Evolutionary conservation across 495 filamentous ascomycete species (phyloP), one percentile per base, ranked within the genome.

Genomic region (Astrothelium macrocarpum): DNA sequence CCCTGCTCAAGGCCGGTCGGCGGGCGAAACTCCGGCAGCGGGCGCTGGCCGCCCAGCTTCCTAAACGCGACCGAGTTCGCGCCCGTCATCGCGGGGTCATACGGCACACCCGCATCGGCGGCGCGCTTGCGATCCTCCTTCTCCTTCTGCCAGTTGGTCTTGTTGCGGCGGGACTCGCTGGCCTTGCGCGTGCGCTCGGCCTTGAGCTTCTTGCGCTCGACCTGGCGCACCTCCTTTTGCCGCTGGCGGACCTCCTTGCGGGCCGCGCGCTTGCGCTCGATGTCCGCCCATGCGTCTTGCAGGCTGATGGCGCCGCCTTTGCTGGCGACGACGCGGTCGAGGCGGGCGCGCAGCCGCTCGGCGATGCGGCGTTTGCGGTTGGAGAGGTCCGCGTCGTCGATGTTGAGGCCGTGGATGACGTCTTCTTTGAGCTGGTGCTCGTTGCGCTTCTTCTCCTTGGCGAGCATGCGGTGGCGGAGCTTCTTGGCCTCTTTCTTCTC

Each of bases 41-140:
- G 64, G 29, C 64, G 58, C n/a, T 26, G 49, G 34, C 61, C 29
- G 25, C 61, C 61, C 20, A 39, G 42, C 12, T 16, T 29, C 20
- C 43, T 61, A 34, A 66, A 53, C 29, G 59, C 64, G 39, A 66
- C 58, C n/a, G 64, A 61, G 26, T 66, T 62, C 4, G 62, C 20
- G 23, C 34, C 61, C 4, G 20, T 64, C 28, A 34, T 53, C 2
- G 53, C 23, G 49, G 31, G 25, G 34, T 64, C 45, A 26, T 36
- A 32, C 16, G 60, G 28, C 10, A 46, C 31, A 23, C 32, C 49
- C 11, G 2, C 31, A 16, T n/a, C 32, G 5, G 43, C 49, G 5
- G 45, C 31, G 12, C 20, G 14, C 31, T 16, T 9, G 12, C 29
- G n/a, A n/a, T 32, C 49, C 2, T 59, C 49, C 23, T 39, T 59